phyloP scores from a whole-genome alignment of 108 stramenopile genomes.

The Fragilaria radians region DNA sequence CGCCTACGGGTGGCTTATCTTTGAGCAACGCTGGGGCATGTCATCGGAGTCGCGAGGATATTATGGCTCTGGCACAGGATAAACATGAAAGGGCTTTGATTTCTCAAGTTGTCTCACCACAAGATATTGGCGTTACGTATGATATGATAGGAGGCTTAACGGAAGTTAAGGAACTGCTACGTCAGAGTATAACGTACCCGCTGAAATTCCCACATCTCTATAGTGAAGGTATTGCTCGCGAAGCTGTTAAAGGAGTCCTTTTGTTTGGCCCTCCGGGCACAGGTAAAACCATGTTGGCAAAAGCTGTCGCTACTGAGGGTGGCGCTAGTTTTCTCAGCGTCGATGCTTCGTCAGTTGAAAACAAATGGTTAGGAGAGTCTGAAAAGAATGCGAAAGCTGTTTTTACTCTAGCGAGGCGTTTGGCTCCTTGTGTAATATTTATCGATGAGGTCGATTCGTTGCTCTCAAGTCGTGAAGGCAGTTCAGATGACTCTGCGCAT shows the following conservation, averaged over 20 bases:
- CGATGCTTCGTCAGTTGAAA: constrained; percentile 81
- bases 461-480: constrained; percentile 62
- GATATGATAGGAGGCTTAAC: constrained; percentile 89
- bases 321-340: constrained; percentile 94
- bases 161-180: constrained; percentile 79
- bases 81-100: constrained; percentile 87
- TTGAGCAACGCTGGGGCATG: constrained; percentile 35
- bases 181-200: constrained; percentile 90
- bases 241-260: constrained; percentile 87
- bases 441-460: constrained; percentile 98
- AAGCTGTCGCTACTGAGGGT: constrained; percentile 95
- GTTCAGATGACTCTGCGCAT: constrained; percentile 63
- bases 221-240: constrained; percentile 38
- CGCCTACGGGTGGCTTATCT: constrained; percentile 62
- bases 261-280: constrained; percentile 83
- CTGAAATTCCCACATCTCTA: constrained; percentile 85
- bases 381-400: constrained; percentile 91
- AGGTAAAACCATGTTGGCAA: constrained; percentile 96
- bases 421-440: constrained; percentile 93
- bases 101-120: constrained; percentile 78
- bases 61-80: constrained; percentile 77
- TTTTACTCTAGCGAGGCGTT: constrained; percentile 87
- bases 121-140: constrained; percentile 55
- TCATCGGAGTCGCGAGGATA: constrained; percentile 72
- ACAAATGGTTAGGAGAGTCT: constrained; percentile 97